A percentile compares a stretch with the other conserved stretches of the same genome.
These are phyloP conservation scores for Cetraspora pellucida DNA, from an alignment of 192 early-diverging fungal species.

Conservation along the genomic window DNA sequence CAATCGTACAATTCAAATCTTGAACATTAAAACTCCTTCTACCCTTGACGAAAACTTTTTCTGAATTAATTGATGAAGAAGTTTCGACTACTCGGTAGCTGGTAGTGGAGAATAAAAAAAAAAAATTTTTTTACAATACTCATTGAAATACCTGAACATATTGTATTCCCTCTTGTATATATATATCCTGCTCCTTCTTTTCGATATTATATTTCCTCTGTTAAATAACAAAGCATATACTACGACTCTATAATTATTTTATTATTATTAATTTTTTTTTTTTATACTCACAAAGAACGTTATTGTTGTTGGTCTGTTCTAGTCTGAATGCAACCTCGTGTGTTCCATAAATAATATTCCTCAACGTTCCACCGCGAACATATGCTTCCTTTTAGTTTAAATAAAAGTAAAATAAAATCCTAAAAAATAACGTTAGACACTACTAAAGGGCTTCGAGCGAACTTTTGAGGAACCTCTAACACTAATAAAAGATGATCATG, in stretches of 20 bases:
- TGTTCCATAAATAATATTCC: too few relatives aligned
- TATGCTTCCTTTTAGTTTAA: too few relatives aligned
- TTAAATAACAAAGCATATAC: too few relatives aligned
- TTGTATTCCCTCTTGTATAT: too few relatives aligned
- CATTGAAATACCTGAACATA: neutral
- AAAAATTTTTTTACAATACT: neutral
- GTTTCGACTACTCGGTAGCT: slow-evolving; percentile 23
- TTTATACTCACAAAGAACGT: too few relatives aligned
- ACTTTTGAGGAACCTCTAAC: neutral
- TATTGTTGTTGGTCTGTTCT: too few relatives aligned
- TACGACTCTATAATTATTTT: too few relatives aligned
- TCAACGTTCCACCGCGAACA: too few relatives aligned
- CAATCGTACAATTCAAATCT: neutral
- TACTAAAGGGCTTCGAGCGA: neutral
- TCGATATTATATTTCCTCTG: too few relatives aligned
- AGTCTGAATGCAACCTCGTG: too few relatives aligned
- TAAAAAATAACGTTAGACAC: neutral
- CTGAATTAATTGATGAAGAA: neutral
- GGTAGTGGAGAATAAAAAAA: slow-evolving; percentile 1
- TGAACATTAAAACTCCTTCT: neutral
- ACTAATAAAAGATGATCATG: slow-evolving; percentile 1
- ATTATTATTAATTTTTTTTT: too few relatives aligned
- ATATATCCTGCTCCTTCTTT: too few relatives aligned
- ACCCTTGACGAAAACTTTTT: neutral
- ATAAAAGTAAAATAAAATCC: neutral